phyloP scores from a whole-genome alignment of 2,329 filamentous ascomycete genomes.

The Colletotrichum sp. region DNA sequence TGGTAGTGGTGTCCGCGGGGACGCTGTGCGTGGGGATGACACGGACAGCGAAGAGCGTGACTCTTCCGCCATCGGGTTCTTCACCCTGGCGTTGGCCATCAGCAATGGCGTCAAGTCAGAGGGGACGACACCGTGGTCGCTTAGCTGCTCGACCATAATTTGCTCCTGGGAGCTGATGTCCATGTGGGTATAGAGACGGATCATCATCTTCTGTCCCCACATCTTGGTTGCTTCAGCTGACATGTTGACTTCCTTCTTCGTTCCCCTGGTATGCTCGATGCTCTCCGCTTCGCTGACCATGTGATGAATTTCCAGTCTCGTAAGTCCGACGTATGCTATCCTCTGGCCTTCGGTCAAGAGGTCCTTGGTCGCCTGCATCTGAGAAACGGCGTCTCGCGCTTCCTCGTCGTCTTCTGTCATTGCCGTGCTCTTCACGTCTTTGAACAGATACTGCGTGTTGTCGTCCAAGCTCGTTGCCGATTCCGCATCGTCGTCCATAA shows the following conservation, averaged over 20 bases:
- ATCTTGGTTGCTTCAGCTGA: conserved; percentile 83
- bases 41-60: neutral
- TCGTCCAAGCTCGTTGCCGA: conserved; percentile 97
- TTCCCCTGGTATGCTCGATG: conserved; percentile 63
- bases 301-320: conserved; percentile 77
- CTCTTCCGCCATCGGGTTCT: conserved; percentile 80
- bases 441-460: conserved; percentile 95
- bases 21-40: neutral
- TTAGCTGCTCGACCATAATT: conserved; percentile 97
- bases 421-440: conserved; percentile 65
- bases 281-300: conserved; percentile 74
- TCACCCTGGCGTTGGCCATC: conserved; percentile 90
- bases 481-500: conserved; percentile 91
- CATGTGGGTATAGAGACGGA: conserved; percentile 93
- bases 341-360: conserved; percentile 93
- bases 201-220: conserved; percentile 99
- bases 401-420: conserved; percentile 77
- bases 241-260: conserved; percentile 73
- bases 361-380: conserved; percentile 95
- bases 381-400: conserved; percentile 81
- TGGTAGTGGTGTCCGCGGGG: conserved; percentile 7
- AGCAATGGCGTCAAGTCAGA: conserved; percentile 82
- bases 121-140: conserved; percentile 87
- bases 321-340: conserved; percentile 93
- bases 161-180: conserved; percentile 91